Evolutionary conservation across 23 red algal genomes (phyloP).

Genomic region (Gracilaria domingensis): DNA sequence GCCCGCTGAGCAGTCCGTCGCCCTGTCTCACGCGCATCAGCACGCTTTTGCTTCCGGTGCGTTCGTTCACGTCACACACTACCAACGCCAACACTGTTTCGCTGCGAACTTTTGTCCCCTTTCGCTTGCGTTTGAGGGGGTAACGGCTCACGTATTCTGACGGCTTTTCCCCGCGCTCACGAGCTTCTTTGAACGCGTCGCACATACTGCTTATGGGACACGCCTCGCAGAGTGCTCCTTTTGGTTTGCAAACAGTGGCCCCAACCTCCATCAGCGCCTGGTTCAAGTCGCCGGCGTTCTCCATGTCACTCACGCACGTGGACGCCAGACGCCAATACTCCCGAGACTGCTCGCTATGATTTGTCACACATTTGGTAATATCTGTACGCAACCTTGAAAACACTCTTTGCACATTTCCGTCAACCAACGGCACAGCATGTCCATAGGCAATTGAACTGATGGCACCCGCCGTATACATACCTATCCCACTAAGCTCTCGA

Average conservation of each 20-base stretch:
- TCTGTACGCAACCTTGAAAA: constrained; percentile 67
- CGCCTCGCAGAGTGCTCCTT: constrained; percentile 47
- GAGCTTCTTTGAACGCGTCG: constrained; percentile 59
- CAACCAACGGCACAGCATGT: constrained; percentile 68
- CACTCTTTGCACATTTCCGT: constrained; percentile 94
- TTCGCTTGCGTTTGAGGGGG: constrained; percentile 39
- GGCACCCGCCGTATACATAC: constrained; percentile 92
- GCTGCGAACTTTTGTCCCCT: constrained; percentile 31
- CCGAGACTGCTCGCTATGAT: constrained; percentile 2
- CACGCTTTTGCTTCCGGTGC: not conserved
- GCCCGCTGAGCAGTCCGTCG: constrained; percentile 72
- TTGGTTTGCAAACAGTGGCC: constrained; percentile 90
- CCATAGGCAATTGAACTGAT: constrained; percentile 94
- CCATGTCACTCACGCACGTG: constrained; percentile 41
- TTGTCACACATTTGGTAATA: not conserved
- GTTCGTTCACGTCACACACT: constrained; percentile 11
- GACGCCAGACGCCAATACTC: constrained; percentile 43
- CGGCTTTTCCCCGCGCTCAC: not conserved
- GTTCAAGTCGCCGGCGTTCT: constrained; percentile 85
- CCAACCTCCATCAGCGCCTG: constrained; percentile 98
- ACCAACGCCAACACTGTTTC: constrained; percentile 63
- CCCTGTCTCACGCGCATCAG: constrained; percentile 50
- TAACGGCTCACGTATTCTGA: constrained; percentile 41
- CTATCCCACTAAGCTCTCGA: constrained; percentile 74
- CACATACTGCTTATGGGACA: constrained; percentile 84